phyloP scores from a whole-genome alignment of 306 rosid species.

The Gynostemma pentaphyllum region DNA sequence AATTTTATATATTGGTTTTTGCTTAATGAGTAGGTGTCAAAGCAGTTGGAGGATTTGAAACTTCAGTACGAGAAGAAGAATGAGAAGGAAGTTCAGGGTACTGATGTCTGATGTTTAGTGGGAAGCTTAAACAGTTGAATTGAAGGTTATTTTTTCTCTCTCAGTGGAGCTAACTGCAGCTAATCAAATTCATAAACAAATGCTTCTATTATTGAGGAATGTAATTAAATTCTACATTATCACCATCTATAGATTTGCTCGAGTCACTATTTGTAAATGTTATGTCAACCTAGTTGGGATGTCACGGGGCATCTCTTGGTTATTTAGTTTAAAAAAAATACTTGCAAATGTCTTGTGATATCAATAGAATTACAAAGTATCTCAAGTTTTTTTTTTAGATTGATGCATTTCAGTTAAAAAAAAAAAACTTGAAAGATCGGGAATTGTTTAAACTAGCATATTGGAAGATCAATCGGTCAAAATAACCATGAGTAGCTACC shows the following conservation, averaged over 20 bases:
- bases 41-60: slow-evolving; percentile 59
- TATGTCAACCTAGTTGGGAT: too few relatives aligned
- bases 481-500: too few relatives aligned
- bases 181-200: not conserved
- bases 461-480: too few relatives aligned
- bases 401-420: too few relatives aligned
- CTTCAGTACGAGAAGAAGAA: slow-evolving; percentile 57
- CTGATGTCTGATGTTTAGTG: slow-evolving; percentile 13
- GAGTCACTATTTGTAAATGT: too few relatives aligned
- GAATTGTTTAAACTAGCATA: too few relatives aligned
- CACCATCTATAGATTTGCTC: not conserved
- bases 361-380: too few relatives aligned
- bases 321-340: too few relatives aligned
- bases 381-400: too few relatives aligned
- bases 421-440: too few relatives aligned
- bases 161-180: not conserved
- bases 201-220: not conserved
- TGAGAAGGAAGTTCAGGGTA: slow-evolving; percentile 29
- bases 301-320: too few relatives aligned
- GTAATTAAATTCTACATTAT: not conserved
- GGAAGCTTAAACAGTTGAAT: slow-evolving; percentile 17
- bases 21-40: slow-evolving; percentile 45
- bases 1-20: not conserved
- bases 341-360: too few relatives aligned
- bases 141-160: slow-evolving; percentile 8